Evolutionary conservation across 2,329 filamentous ascomycete genomes (phyloP), one percentile per base, ranked within the genome.

Genomic region (Nigrospora osmanthi): DNA sequence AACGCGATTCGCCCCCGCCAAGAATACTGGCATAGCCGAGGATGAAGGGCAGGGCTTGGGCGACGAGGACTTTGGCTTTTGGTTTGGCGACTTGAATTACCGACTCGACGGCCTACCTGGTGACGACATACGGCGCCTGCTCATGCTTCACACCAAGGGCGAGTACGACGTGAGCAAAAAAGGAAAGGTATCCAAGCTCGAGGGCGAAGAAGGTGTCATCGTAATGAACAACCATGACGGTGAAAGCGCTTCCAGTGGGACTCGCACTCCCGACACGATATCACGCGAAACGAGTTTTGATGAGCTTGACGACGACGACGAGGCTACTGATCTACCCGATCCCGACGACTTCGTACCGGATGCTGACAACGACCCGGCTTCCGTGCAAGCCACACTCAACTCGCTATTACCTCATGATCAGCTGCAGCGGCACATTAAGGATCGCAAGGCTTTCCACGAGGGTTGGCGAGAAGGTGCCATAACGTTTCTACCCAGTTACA

Each of bases 31-130:
- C 10, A 79, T 85, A 6, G 68, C 78, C 2, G 73, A 81, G 34
- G 80, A 83, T n/a, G 79, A 83, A 17, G 69, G 74, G 1, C 81
- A 86, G 42, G 78, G 72, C 33, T 83, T 98, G 51, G 90, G 88
- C 1, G 87, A 94, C 35, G 91, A 95, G 52, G 93, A 98, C 58
- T 89, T 96, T 66, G 81, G 83, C 0, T 96, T 98, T 58, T 97
- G 91, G 89, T 87, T 95, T 58, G 93, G 93, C 7, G 93, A 98
- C 62, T 73, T 98, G 36, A 98, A 98, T 61, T 98, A 96, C 59
- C 81, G 93, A 31, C 74, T 98, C 1, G 88, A 94, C 42, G 87
- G 85, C 38, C 78, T 97, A 40, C 87, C 91, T 0, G 90, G 89
- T 1, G 86, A 93, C 34, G 93, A 98, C 60, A 93, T 98, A 39